Evolutionary conservation across 345 rosid species (phyloP), one percentile per base, ranked within the genome.

Genomic region (Camelina sativa): DNA sequence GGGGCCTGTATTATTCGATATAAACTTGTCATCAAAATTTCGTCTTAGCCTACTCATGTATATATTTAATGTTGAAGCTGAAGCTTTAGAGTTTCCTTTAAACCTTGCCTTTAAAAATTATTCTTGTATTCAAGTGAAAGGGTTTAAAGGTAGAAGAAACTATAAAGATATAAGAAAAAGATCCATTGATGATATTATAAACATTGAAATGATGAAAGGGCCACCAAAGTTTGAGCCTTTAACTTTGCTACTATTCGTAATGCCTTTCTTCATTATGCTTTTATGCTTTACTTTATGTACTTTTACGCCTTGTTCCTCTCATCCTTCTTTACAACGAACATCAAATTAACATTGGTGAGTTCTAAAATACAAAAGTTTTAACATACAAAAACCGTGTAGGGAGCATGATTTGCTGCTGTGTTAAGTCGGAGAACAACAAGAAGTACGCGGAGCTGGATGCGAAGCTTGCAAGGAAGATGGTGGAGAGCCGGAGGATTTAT

Each of bases 391-490:
- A 53, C 71, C 75, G 57, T 41, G 28, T 84, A 17, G 87, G 87
- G 58, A 73, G 59, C 66, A 72, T 88, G 78, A 44, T 89, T 59
- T 85, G 80, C 80, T 75, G 65, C 62, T 76, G 88, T 63, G 80
- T 82, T 22, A 71, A 65, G 68, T 83, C 89, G 65, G 19, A 80
- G 73, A 83, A 73, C 79, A 65, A 30, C 17, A 77, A 77, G 82
- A 93, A 82, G 72, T 85, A 85, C 60, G 82, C 75, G 69, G 86
- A 83, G 76, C 71, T 91, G 80, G 98, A 91, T 50, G 71, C 85
- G 20, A 87, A 84, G 78, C 92, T 93, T 38, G 85, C 85, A 69
- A 84, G 70, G 82, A 91, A 86, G 82, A 83, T 93, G 84, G 80
- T 84, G 20, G 93, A 89, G 69, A 65, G 87, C 63, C 85, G 84